These are phyloP conservation scores for Vitis hybrid DNA, from an alignment of 177 flowering plant species.

Conservation along the genomic window DNA sequence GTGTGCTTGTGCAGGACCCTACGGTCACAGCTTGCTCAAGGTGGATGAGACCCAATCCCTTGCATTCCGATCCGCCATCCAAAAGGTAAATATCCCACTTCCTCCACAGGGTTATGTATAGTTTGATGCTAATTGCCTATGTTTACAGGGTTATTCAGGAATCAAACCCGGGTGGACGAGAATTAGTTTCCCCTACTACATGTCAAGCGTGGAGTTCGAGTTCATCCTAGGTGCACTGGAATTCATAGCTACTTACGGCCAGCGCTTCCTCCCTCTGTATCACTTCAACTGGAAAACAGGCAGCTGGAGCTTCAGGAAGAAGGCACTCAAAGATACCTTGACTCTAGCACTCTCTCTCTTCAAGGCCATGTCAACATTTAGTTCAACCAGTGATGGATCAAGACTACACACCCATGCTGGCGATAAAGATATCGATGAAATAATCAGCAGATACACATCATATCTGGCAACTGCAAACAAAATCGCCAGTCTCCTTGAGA, in stretches of 20 bases:
- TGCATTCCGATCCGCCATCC: slow-evolving; percentile 41
- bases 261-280: slow-evolving; percentile 64
- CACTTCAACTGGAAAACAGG: slow-evolving; percentile 54
- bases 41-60: slow-evolving; percentile 36
- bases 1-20: slow-evolving; percentile 87
- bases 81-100: slow-evolving; percentile 36
- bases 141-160: slow-evolving; percentile 49
- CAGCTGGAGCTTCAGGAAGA: slow-evolving; percentile 44
- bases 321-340: slow-evolving; percentile 14
- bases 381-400: no score
- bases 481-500: slow-evolving; percentile 45
- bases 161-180: slow-evolving; percentile 84
- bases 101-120: no score
- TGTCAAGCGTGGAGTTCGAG: slow-evolving; percentile 62
- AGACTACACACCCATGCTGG: neutral
- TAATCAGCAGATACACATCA: slow-evolving; percentile 16
- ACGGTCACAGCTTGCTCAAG: slow-evolving; percentile 58
- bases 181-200: slow-evolving; percentile 73
- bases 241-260: slow-evolving; percentile 60
- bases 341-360: neutral
- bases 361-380: slow-evolving; percentile 1
- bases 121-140: no score
- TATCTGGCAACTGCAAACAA: slow-evolving; percentile 49
- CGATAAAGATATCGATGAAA: neutral
- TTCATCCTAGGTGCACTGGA: slow-evolving; percentile 61